Base-by-base conservation (phyloP, 345 rosid species). In the Microcos paniculata region DNA sequence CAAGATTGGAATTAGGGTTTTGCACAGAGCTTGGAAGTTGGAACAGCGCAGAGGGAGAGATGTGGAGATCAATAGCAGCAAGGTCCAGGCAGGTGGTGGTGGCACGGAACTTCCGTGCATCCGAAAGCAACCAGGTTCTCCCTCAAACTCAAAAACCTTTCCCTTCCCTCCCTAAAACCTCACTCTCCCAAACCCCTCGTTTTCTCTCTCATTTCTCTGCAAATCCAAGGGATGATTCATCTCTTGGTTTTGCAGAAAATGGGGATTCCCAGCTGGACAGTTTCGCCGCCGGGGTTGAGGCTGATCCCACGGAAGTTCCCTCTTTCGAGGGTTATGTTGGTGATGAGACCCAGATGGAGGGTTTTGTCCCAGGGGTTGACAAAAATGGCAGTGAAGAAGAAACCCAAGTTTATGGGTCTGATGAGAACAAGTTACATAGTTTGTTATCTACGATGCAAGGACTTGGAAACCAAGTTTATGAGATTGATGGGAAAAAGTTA, bases 361-460 rank as follows among this genome's bases (percentile, higher is more conserved):
- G 7, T 33, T 31, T 31, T 53, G 23, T 64, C 52, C 10, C 24
- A 9, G 78, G 28, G 21, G 72, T 38, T 64, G 52, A 43, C 19
- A 1, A 13, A 64, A 40, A 13, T 55, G 63, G 8, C 30, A 30
- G 12, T 28, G 81, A 66, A 59, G 63, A 72, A 43, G 73, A 58
- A 78, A 62, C 42, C 62, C 62, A 70, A 4, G 79, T 52, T 28
- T 78, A 73, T 78, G 87, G 87, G 80, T 78, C 87, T 74, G 85
- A 85, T 62, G 33, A 13, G 21, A 89, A 89, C 53, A 87, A 87
- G 80, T 76, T 91, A 6, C 91, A 89, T 71, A 80, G 73, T 68
- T 81, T 94, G 73, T 52, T 94, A 63, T 86, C 90, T 72, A 83
- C 92, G 76, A 82, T 92, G 76, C 90, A 88, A 72, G 83, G 80